A percentile compares a stretch with the other conserved stretches of the same genome.
Conservation (phyloP, 2,329 filamentous ascomycete genomes). For the Xenoacremonium recifei region DNA sequence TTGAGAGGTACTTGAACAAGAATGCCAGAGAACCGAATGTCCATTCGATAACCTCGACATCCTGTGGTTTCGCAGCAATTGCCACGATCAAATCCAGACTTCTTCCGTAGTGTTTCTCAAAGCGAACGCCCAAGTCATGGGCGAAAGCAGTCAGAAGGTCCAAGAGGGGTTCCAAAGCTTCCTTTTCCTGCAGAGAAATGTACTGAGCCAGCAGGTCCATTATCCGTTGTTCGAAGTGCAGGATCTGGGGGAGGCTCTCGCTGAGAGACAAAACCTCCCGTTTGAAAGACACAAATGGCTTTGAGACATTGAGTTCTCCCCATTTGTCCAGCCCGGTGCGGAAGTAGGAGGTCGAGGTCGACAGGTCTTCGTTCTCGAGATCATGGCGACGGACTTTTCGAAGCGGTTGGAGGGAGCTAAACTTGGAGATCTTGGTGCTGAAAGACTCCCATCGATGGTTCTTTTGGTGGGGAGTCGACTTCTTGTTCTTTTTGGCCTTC, state of each 20-base stretch:
- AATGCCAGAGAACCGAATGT: constrained; percentile 92
- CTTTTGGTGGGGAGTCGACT: constrained; percentile 71
- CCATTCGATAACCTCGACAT: constrained; percentile 94
- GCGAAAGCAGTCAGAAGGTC: constrained; percentile 90
- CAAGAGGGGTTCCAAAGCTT: constrained; percentile 81
- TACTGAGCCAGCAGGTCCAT: constrained; percentile 74
- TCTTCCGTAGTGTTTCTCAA: constrained; percentile 82
- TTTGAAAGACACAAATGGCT: constrained; percentile 74
- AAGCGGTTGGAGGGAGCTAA: constrained; percentile 87
- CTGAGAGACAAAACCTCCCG: constrained; percentile 73
- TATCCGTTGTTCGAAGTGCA: constrained; percentile 86
- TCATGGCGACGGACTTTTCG: constrained; percentile 84
- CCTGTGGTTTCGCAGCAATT: constrained; percentile 73
- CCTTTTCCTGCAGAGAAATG: constrained; percentile 73
- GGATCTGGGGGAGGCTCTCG: constrained; percentile 87
- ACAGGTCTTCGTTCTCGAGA: constrained; percentile 75
- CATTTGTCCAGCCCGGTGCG: constrained; percentile 80
- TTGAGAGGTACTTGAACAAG: constrained; percentile 94
- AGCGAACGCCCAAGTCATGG: constrained; percentile 83
- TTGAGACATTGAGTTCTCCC: constrained; percentile 87
- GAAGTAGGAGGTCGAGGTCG: constrained; percentile 82
- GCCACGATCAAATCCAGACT: constrained; percentile 74
- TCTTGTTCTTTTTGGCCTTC: constrained; percentile 69
- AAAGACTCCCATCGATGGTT: constrained; percentile 92
- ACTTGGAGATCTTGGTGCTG: constrained; percentile 81